phyloP scores from a whole-genome alignment of 2,329 filamentous ascomycete genomes.

The Biscogniauxia marginata region DNA sequence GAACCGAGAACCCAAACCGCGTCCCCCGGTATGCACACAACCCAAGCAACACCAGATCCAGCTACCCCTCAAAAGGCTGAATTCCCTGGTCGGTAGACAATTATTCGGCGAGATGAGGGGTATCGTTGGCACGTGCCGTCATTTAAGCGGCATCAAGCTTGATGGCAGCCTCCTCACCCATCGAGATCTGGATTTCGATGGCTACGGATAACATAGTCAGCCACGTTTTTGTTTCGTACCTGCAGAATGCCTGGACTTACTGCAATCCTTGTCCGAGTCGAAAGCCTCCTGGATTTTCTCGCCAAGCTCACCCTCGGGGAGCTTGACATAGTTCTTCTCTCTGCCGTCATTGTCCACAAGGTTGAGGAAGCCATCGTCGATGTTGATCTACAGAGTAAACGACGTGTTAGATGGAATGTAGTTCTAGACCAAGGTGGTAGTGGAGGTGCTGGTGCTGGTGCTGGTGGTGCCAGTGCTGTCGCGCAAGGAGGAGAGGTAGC shows the following conservation, averaged over 20 bases:
- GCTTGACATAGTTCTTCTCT: constrained; percentile 92
- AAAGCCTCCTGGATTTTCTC: constrained; percentile 78
- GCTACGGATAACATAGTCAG: constrained; percentile 55
- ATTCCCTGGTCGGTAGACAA: constrained; percentile 1
- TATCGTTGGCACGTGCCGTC: constrained; percentile 8
- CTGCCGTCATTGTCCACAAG: constrained; percentile 85
- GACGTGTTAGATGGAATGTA: no score
- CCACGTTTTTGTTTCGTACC: no score
- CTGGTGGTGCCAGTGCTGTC: no score
- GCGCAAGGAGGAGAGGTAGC: no score
- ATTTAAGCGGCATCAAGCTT: constrained; percentile 70
- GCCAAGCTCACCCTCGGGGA: constrained; percentile 86
- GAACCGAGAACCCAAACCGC: not conserved
- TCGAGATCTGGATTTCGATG: constrained; percentile 89
- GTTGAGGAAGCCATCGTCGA: constrained; percentile 91
- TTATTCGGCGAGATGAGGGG: constrained; percentile 9
- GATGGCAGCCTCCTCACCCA: constrained; percentile 91
- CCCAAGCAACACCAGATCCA: constrained; percentile 2
- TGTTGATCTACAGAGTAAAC: constrained; percentile 74
- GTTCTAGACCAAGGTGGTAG: no score
- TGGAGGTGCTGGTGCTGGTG: no score
- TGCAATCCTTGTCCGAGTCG: constrained; percentile 94
- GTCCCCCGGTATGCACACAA: constrained; percentile 22
- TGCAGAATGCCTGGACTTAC: constrained; percentile 28
- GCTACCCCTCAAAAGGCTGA: not conserved